Percentiles rank a stretch among this genome's conserved stretches.
Evolutionary conservation across 2,329 filamentous ascomycete genomes (phyloP).

Genomic region (Trichoderma afroharzianum): DNA sequence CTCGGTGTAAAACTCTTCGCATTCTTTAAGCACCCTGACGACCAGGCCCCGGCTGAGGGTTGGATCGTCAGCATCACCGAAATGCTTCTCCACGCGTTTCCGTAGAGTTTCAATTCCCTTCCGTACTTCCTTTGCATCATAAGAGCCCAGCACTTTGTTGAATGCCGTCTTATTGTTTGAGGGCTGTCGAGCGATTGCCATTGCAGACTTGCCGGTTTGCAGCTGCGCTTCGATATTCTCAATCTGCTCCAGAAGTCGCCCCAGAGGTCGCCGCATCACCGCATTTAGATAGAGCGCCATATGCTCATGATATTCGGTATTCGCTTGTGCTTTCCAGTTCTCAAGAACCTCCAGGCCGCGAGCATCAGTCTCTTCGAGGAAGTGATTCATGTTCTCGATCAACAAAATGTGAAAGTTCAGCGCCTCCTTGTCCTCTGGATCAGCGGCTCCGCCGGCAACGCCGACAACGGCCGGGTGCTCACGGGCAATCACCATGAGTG

Average conservation of each 20-base stretch:
- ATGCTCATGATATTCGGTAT: slow-evolving; percentile 78
- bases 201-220: slow-evolving; percentile 54
- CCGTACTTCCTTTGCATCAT: slow-evolving; percentile 80
- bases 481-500: slow-evolving; percentile 85
- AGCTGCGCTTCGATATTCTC: slow-evolving; percentile 79
- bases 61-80: slow-evolving; percentile 81
- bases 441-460: slow-evolving; percentile 42
- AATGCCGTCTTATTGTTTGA: slow-evolving; percentile 79
- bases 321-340: slow-evolving; percentile 76
- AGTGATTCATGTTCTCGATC: slow-evolving; percentile 99
- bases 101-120: slow-evolving; percentile 86
- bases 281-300: slow-evolving; percentile 82
- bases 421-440: slow-evolving; percentile 87
- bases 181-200: slow-evolving; percentile 70
- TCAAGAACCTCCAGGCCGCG: slow-evolving; percentile 71
- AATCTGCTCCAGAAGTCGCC: slow-evolving; percentile 86
- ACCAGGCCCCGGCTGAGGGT: slow-evolving; percentile 58
- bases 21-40: slow-evolving; percentile 55
- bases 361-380: slow-evolving; percentile 83
- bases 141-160: slow-evolving; percentile 77
- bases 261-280: slow-evolving; percentile 83
- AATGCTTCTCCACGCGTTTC: slow-evolving; percentile 95
- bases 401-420: slow-evolving; percentile 96
- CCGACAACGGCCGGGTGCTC: slow-evolving; percentile 56
- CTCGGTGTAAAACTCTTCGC: slow-evolving; percentile 59